Conservation (phyloP, 2,329 filamentous ascomycete species). For the Pseudophaeomoniella oleicola region DNA sequence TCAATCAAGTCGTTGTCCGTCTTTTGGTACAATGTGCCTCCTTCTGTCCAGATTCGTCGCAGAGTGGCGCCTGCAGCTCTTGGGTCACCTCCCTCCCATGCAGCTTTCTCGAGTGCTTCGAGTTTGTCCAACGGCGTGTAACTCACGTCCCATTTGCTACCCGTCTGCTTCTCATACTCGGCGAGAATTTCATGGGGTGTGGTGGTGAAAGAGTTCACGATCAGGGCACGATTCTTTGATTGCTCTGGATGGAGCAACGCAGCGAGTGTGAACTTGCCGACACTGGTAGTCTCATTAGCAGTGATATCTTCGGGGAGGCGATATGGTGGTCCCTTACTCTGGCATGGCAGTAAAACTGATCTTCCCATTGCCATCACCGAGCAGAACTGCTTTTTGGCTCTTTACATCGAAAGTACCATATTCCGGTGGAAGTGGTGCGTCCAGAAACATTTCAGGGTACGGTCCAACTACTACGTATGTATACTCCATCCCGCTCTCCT, state of each 20-base stretch:
- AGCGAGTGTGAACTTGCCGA: conserved; percentile 51
- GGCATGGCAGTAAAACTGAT: conserved; percentile 57
- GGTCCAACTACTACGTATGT: conserved; percentile 59
- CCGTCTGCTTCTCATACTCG: conserved; percentile 56
- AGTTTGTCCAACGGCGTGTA: conserved; percentile 41
- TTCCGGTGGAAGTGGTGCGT: conserved; percentile 11
- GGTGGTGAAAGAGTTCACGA: conserved; percentile 57
- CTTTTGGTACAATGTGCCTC: conserved; percentile 54
- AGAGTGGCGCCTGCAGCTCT: conserved; percentile 44
- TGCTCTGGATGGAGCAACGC: conserved; percentile 42
- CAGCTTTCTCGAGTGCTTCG: conserved; percentile 40
- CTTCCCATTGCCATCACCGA: conserved; percentile 46
- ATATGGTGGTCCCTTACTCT: conserved; percentile 36
- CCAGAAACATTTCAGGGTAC: conserved; percentile 46
- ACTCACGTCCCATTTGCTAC: conserved; percentile 36
- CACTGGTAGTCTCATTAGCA: conserved; percentile 25
- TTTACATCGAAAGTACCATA: conserved; percentile 46
- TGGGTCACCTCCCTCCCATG: conserved; percentile 40
- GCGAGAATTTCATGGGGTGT: conserved; percentile 47
- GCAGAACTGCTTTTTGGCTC: conserved; percentile 41
- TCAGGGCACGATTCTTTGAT: conserved; percentile 42
- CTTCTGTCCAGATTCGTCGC: conserved; percentile 57
- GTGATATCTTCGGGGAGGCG: conserved; percentile 3
- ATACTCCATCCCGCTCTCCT: conserved; percentile 33
- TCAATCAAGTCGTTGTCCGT: conserved; percentile 51